Base-by-base conservation (phyloP, 2,329 filamentous ascomycete species). In the Ramichloridium luteum region DNA sequence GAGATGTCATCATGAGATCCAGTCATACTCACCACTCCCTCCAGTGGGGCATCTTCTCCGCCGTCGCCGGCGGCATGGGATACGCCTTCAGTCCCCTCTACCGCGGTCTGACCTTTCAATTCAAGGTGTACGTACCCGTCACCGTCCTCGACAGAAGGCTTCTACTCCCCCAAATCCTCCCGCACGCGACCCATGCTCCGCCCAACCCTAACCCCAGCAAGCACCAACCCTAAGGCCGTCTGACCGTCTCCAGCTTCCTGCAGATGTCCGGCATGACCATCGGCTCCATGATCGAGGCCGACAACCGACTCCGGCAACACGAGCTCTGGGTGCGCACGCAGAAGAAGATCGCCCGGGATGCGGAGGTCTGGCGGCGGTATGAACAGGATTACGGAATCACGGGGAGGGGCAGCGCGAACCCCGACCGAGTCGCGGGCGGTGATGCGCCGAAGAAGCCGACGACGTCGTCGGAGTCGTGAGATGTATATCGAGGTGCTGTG, bases 241-340 rank as follows among this genome's bases (percentile, higher is more conserved):
- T n/a, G 5, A 17, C 31, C 28, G 13, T 16, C 15, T 16, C 28
- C 48, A 86, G 81, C 16, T 88, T 83, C 51, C 62, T 86, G 11
- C 80, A 85, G 55, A 83, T 85, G 77, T 81, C 77, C n/a, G 77
- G 74, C 38, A 86, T 86, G 80, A 76, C 80, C n/a, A 49, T 83
- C 18, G 81, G 81, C 26, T 68, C 74, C 48, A 80, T 81, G 68
- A 67, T 86, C 32, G 78, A 84, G 60, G 81, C 80, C 3, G 81
- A 88, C 49, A 58, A 64, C 34, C 66, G 75, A 30, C 63, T 86
- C 46, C 67, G 77, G 31, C 60, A 68, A 37, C 82, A 80, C 46
- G 79, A 85, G 54, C 63, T 73, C 9, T 61, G 63, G 27, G 60
- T 84, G 41, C 64, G 80, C 38, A 67, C 74, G 50, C 69, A 79